Base-by-base conservation (phyloP, 345 rosid genomes). In the Barbarea vulgaris region DNA sequence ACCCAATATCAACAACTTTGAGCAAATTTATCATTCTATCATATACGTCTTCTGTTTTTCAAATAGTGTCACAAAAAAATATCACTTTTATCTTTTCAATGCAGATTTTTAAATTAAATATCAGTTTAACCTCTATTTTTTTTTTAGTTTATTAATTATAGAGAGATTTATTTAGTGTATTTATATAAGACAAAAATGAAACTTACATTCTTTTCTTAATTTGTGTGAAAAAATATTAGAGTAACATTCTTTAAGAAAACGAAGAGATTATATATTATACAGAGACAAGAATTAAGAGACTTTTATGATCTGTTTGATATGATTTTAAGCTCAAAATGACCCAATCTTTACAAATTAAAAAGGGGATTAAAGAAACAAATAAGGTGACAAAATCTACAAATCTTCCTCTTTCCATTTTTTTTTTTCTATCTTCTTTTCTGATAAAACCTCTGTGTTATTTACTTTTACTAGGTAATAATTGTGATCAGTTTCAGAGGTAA, bases 401-500 rank as follows among this genome's bases (percentile, higher is more conserved):
- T 2, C 47, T 5, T 53, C 69, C 22, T 39, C 54, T 39, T n/a
- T n/a, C n/a, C n/a, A n/a, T 39, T 52, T 51, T 28, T 25, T 14
- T 3, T 46, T 64, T 19, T 73, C 51, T 70, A 44, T 46, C 28
- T 48, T 25, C 54, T 24, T 18, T 39, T 30, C 41, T 64, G 47
- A 74, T 19, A 67, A 67, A 34, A 52, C 69, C 63, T 60, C 68
- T 68, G 74, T 75, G 78, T 75, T 76, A 76, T 76, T 76, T 76
- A 76, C 79, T 76, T 59, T 33, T 56, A 59, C 59, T 59, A 74
- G 65, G 59, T 54, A 24, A 10, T 54, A 24, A 10, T 11, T 58
- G n/a, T n/a, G 63, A 48, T 67, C 30, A 55, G 78, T 47, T 86
- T 86, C 84, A 86, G 44, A 84, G 83, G 79, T 82, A 85, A 53